phyloP scores from a whole-genome alignment of 768 basidiomycete genomes.

The Scleroderma bovista region DNA sequence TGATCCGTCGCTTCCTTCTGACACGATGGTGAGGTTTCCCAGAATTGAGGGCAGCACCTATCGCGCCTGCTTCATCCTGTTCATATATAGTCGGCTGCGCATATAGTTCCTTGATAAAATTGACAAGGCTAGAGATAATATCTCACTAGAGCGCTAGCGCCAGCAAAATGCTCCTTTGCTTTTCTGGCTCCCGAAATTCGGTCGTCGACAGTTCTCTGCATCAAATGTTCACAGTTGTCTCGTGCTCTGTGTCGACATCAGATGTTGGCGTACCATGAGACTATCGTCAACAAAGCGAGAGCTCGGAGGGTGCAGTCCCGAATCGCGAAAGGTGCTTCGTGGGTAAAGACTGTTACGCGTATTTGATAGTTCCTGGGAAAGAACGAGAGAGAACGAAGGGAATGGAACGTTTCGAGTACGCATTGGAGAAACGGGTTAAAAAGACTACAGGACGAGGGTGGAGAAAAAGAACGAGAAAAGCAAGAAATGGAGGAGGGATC shows the following conservation, averaged over 20 bases:
- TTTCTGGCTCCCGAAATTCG: background rate
- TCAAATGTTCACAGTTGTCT: background rate
- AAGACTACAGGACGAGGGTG: background rate
- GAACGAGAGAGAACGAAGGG: slow-evolving; percentile 5
- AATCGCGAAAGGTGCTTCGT: background rate
- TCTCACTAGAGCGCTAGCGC: background rate
- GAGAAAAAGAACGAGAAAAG: background rate
- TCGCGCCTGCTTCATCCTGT: slow-evolving; percentile 2
- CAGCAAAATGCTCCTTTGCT: background rate
- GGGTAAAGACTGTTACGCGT: background rate
- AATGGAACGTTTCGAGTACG: slow-evolving; percentile 1
- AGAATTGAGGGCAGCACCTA: slow-evolving; percentile 1
- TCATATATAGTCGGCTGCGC: slow-evolving; percentile 4
- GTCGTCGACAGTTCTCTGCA: slow-evolving; percentile 4
- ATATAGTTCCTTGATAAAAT: background rate
- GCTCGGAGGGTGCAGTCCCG: background rate
- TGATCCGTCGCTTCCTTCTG: slow-evolving; percentile 4
- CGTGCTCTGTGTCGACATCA: background rate
- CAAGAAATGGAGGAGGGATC: background rate
- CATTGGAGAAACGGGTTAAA: background rate
- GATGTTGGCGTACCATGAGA: slow-evolving; percentile 5
- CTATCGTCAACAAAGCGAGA: background rate
- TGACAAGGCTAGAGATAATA: background rate
- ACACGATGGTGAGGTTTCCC: background rate
- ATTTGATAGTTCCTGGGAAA: background rate